phyloP scores from a whole-genome alignment of 2,329 filamentous ascomycete species.

The Lasiodiplodia citricola region DNA sequence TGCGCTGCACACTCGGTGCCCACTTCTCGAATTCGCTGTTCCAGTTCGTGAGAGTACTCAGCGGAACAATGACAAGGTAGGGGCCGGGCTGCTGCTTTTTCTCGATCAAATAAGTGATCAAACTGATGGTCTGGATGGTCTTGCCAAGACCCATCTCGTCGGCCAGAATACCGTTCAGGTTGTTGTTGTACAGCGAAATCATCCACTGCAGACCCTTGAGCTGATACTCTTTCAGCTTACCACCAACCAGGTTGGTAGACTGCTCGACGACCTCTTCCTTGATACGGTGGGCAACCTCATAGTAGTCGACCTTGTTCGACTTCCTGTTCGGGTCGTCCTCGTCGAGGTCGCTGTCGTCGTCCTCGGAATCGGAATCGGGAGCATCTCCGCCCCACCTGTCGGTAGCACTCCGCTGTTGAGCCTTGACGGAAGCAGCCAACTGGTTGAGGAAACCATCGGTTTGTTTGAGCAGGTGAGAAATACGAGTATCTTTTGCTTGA shows the following conservation, averaged over 20 bases:
- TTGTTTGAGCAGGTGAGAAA: slow-evolving; percentile 94
- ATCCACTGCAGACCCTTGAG: slow-evolving; percentile 99
- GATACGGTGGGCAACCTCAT: slow-evolving; percentile 94
- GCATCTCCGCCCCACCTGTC: slow-evolving; percentile 76
- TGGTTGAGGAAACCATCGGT: slow-evolving; percentile 98
- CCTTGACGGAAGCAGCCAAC: slow-evolving; percentile 90
- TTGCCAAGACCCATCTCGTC: slow-evolving; percentile 99
- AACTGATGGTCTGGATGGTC: slow-evolving; percentile 97
- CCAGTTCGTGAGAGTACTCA: slow-evolving; percentile 98
- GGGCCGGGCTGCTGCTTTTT: slow-evolving; percentile 90
- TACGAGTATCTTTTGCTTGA: slow-evolving; percentile 98
- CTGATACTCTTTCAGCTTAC: slow-evolving; percentile 95
- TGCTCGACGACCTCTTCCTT: slow-evolving; percentile 89
- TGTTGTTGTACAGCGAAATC: slow-evolving; percentile 99
- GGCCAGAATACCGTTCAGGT: slow-evolving; percentile 96
- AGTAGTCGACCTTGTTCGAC: slow-evolving; percentile 92
- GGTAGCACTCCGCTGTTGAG: slow-evolving; percentile 83
- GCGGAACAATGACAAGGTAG: slow-evolving; percentile 93
- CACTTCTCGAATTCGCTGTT: slow-evolving; percentile 98
- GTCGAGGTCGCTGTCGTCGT: slow-evolving; percentile 70
- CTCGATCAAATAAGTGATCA: slow-evolving; percentile 97
- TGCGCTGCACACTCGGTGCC: slow-evolving; percentile 83
- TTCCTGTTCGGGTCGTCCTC: slow-evolving; percentile 71
- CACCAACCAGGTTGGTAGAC: slow-evolving; percentile 85
- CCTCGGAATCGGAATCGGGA: slow-evolving; percentile 57